Conservation (phyloP, 2,329 filamentous ascomycete species). For the Aureobasidium pullulans region DNA sequence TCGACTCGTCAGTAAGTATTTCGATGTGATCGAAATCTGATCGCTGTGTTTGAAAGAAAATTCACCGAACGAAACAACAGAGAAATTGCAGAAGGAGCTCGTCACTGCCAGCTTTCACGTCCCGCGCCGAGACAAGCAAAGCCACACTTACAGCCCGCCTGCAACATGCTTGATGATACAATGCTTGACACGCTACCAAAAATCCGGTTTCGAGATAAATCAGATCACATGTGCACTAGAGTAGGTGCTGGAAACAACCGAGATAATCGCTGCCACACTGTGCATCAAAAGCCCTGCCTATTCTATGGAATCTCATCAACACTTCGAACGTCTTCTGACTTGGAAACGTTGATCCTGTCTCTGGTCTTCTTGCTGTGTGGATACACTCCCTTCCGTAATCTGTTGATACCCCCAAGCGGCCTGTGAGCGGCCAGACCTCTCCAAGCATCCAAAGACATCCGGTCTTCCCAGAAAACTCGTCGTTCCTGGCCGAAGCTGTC, state of each 20-base stretch:
- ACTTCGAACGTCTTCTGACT: constrained; percentile 15
- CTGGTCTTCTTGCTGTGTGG: constrained; percentile 24
- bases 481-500: constrained; percentile 21
- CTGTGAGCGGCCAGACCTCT: constrained; percentile 23
- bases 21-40: background rate
- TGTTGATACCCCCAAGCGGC: constrained; percentile 24
- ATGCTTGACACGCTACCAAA: background rate
- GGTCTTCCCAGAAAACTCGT: constrained; percentile 26
- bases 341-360: constrained; percentile 20
- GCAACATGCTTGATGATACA: constrained; percentile 2
- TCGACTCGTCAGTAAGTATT: background rate
- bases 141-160: background rate
- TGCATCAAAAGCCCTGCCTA: background rate
- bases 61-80: background rate
- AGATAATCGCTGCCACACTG: too few species aligned
- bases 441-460: constrained; percentile 25
- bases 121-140: constrained; percentile 5
- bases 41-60: background rate
- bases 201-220: background rate
- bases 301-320: constrained; percentile 22
- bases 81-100: background rate
- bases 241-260: too few species aligned
- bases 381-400: constrained; percentile 25
- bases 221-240: background rate
- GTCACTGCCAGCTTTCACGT: background rate